A percentile compares a stretch with the other conserved stretches of the same genome.
Conservation (phyloP, 2,329 filamentous ascomycete genomes). For the Lachnellula arida region DNA sequence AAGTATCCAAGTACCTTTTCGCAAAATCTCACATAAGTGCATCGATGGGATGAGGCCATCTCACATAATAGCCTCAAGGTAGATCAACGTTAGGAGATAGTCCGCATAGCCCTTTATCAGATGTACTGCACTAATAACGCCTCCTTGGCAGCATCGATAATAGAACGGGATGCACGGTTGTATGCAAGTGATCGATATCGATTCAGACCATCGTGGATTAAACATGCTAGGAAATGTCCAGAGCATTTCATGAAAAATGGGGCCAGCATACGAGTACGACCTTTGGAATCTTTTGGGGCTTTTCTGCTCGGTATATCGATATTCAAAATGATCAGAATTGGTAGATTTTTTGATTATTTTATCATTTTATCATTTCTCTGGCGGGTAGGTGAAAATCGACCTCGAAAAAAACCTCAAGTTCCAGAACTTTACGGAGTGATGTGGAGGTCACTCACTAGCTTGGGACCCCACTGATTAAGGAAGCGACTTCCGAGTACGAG, state of each 20-base stretch:
- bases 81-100: conserved; percentile 1
- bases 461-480: not conserved
- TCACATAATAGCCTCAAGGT: conserved; percentile 7
- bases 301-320: not conserved
- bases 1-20: conserved; percentile 4
- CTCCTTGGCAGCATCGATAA: conserved; percentile 13
- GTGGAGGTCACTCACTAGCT: not conserved
- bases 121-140: not conserved
- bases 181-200: conserved; percentile 27
- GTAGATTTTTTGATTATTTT: not conserved
- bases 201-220: not conserved
- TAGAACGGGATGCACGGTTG: conserved; percentile 22
- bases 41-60: not conserved
- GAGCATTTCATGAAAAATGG: not conserved
- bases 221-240: not conserved
- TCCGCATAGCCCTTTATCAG: no score
- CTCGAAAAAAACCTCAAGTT: not conserved
- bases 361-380: not conserved
- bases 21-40: not conserved
- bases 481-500: not conserved
- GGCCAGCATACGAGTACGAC: not conserved
- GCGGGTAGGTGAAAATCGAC: not conserved
- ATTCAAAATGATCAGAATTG: not conserved
- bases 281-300: not conserved
- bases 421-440: not conserved